Base-by-base conservation (phyloP, 495 filamentous ascomycete genomes). In the Friedmanniomyces endolithicus region DNA sequence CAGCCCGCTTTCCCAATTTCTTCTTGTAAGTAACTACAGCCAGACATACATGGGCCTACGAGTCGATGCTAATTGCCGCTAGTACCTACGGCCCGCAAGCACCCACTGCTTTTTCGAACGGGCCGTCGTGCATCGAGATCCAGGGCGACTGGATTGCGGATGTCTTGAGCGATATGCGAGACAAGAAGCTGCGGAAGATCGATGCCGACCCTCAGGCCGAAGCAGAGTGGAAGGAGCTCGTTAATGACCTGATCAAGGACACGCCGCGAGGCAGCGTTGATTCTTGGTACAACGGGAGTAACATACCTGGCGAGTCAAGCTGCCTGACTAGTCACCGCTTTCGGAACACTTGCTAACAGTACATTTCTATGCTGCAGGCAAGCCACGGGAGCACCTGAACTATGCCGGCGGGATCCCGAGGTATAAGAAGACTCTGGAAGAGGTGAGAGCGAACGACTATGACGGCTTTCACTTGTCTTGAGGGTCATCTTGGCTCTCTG, bases 81-180 rank as follows among this genome's bases (percentile, higher is more conserved):
- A 47, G 44, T 19, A 47, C 44, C 3, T 75, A 75, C 61, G 77
- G 77, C 0, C 70, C 72, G 7, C 72, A 74, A 29, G 71, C 64
- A 8, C 73, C 73, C 4, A 74, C 72, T 0, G 65, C 72, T 0
- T 66, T 80, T 29, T 64, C 64, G 37, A 81, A 79, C 60, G 76
- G 75, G 1, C 78, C 78, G 0, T 68, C 69, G 0, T 70, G 61
- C 19, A 66, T 75, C 22, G 75, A 79, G 56, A 64, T 75, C 35
- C 72, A 82, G 59, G 74, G 70, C 17, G 61, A 71, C n/a, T 79
- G 71, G 72, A 76, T 82, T 44, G 68, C 62, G 37, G 70, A 75
- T 8, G 63, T 52, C 1, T 75, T 80, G 17, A 60, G 62, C 3
- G 67, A 68, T 48, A 65, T 78, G 54, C 43, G 63, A 23, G 20